Evolutionary conservation across 1,284 basidiomycete species (phyloP), one percentile per base, ranked within the genome.

Genomic region (Ceratobasidium sp.): DNA sequence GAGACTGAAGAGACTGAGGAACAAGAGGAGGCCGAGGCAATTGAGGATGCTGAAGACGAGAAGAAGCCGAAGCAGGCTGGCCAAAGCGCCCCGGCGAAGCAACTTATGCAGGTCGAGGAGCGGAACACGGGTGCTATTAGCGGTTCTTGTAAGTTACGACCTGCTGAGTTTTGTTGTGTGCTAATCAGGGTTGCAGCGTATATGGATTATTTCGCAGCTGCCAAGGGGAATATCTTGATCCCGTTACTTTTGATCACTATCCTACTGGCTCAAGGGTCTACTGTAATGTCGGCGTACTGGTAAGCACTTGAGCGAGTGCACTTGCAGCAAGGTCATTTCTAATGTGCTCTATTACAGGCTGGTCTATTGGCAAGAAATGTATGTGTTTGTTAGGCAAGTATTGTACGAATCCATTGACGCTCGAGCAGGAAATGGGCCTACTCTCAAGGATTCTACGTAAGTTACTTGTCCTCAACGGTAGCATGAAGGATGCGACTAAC

Each of bases 21-120:
- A 49, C 75, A 77, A 55, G 76, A 79, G 4, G 76, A 78, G 57
- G 77, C 78, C 3, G 80, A 78, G 38, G 77, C 76, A 1, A 79
- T 79, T 47, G 77, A 80, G n/a, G 77, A 47, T 1, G 35, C 40
- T n/a, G 62, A 77, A 8, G 74, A 77, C 22, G 67, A 65, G 47
- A 56, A 68, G 31, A 67, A 38, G 69, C 70, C 67, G 43, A 47
- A 34, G 38, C 40, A 58, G 17, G 69, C 10, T 29, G 68, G 25
- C 29, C 68, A 34, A 25, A n/a, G n/a, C 6, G 29, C 13, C 25
- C 52, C 25, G 27, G 54, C 29, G 76, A 77, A 75, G 52, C 75
- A 75, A 29, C 74, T 84, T 25, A 84, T 84, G 79, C 79, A 81
- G 68, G 75, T 70, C n/a, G 79, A 82, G 71, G 78, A 79, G 72